Percentiles rank a stretch among this genome's conserved stretches.
Conservation (phyloP, 1,284 basidiomycete species). For the Coniferiporia sulphurascens region DNA sequence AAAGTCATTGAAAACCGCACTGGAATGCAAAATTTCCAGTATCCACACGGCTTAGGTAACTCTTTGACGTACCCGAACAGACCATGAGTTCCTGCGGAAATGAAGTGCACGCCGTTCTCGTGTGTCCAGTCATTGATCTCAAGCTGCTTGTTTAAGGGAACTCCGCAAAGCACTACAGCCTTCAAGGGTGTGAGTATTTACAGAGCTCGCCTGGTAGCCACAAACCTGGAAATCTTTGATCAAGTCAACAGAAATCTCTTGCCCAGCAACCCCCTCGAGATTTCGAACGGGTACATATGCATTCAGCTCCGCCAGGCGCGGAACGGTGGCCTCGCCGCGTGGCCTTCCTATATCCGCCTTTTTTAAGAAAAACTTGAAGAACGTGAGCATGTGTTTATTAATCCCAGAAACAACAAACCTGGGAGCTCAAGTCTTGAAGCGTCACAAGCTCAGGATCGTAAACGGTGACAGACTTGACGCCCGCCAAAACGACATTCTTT, state of each 20-base stretch:
- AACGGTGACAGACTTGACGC: constrained; percentile 96
- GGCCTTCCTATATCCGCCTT: constrained; percentile 84
- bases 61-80: constrained; percentile 81
- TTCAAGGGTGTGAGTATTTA: constrained; percentile 27
- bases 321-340: constrained; percentile 80
- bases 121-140: constrained; percentile 96
- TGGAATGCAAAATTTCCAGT: constrained; percentile 31
- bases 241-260: constrained; percentile 73
- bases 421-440: constrained; percentile 88
- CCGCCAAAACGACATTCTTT: constrained; percentile 94
- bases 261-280: constrained; percentile 63
- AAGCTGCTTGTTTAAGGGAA: constrained; percentile 76
- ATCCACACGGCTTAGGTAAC: constrained; percentile 20
- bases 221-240: constrained; percentile 85
- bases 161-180: constrained; percentile 88
- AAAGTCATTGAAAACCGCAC: constrained; percentile 95
- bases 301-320: constrained; percentile 94
- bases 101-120: constrained; percentile 85
- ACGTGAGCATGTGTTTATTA: constrained; percentile 5
- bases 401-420: constrained; percentile 45
- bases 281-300: constrained; percentile 92
- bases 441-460: constrained; percentile 90
- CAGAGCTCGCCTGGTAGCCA: constrained; percentile 3
- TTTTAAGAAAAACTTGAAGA: constrained; percentile 86
- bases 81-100: constrained; percentile 88